A percentile compares a stretch with the other conserved stretches of the same genome.
Evolutionary conservation across 768 basidiomycete species (phyloP).

Genomic region (Lepiota brunneoincarnata): DNA sequence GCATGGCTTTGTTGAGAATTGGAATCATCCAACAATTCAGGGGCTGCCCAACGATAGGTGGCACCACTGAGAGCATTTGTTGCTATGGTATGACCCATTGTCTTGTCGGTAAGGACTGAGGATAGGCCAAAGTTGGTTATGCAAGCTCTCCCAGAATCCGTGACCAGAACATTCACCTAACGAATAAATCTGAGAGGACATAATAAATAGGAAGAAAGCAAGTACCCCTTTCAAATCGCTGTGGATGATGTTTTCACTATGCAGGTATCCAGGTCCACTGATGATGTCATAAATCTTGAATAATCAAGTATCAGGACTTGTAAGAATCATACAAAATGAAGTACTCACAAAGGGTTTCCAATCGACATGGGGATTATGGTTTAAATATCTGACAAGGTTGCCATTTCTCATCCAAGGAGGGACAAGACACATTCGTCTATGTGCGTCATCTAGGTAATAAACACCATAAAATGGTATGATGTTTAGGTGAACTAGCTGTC

Average conservation of each 20-base stretch:
- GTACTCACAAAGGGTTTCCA: slow-evolving; percentile 2
- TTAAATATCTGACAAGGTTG: slow-evolving; percentile 6
- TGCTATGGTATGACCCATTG: neutral
- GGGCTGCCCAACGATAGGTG: slow-evolving; percentile 16
- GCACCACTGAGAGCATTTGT: neutral
- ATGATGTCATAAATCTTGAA: slow-evolving; percentile 12
- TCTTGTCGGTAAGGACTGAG: slow-evolving; percentile 6
- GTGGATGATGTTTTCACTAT: slow-evolving; percentile 14
- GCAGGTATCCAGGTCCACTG: slow-evolving; percentile 13
- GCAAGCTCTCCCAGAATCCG: slow-evolving; percentile 10
- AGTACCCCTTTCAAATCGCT: slow-evolving; percentile 19
- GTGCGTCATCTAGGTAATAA: neutral
- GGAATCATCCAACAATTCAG: slow-evolving; percentile 13
- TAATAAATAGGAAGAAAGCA: neutral
- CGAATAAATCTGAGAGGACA: neutral
- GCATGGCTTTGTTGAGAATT: neutral
- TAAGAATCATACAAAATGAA: no score
- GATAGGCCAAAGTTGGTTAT: slow-evolving; percentile 17
- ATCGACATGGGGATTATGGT: neutral
- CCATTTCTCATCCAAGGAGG: slow-evolving; percentile 17
- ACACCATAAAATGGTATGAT: slow-evolving; percentile 9
- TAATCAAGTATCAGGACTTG: neutral
- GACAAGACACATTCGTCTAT: slow-evolving; percentile 1
- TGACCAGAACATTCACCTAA: slow-evolving; percentile 15
- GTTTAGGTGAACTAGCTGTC: neutral